Conservation (phyloP, 179 eudicot genomes). For the Vitellaria paradoxa region DNA sequence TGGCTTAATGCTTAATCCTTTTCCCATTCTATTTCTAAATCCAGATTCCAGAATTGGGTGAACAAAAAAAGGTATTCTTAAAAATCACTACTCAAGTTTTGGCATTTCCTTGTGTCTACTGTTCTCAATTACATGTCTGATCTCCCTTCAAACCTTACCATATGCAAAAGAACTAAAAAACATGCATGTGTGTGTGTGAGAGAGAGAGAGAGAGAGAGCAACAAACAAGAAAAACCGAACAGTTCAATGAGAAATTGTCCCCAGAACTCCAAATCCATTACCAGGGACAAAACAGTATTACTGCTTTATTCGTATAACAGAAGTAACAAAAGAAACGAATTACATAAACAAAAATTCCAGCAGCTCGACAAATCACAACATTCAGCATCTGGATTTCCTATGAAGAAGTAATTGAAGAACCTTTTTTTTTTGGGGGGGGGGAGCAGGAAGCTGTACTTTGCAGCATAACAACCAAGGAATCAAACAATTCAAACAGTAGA, state of each 20-base stretch:
- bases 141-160: background rate
- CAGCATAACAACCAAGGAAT: constrained; percentile 11
- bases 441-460: no score
- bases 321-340: background rate
- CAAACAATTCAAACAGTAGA: background rate
- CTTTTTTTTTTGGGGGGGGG: no score
- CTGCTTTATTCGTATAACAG: background rate
- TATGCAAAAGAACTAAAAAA: background rate
- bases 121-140: background rate
- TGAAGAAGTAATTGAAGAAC: background rate
- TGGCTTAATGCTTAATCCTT: background rate
- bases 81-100: background rate
- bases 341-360: background rate
- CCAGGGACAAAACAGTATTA: background rate
- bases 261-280: background rate
- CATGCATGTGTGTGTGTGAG: no score
- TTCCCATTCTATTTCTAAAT: background rate
- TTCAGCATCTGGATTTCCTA: background rate
- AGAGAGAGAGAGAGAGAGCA: background rate
- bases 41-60: background rate
- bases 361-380: background rate
- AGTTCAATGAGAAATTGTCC: background rate
- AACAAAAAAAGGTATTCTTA: background rate
- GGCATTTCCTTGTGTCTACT: background rate
- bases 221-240: background rate